phyloP scores from a whole-genome alignment of 192 early-diverging fungal genomes.

The Podochytrium sp. region DNA sequence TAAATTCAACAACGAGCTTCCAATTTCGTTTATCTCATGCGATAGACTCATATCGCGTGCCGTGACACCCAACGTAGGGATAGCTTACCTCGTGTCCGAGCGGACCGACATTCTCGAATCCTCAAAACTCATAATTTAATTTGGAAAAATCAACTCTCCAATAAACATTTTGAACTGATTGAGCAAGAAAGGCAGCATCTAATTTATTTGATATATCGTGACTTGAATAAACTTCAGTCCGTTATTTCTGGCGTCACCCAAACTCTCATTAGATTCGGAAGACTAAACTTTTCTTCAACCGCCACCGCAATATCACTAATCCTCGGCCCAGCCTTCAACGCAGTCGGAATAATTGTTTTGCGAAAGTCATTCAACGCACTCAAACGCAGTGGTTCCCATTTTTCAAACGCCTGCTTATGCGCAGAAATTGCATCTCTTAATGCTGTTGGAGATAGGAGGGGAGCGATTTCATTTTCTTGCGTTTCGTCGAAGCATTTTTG shows the following conservation, averaged over 20 bases:
- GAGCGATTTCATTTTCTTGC: too few species aligned
- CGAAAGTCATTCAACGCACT: not conserved
- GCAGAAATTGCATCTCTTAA: too few species aligned
- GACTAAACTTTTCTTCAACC: not conserved
- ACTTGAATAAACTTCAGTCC: not conserved
- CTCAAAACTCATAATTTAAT: too few species aligned
- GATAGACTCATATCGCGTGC: not conserved
- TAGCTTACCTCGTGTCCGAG: too few species aligned
- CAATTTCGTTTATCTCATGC: not conserved
- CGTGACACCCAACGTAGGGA: not conserved
- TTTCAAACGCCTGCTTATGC: not conserved
- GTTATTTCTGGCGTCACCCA: not conserved
- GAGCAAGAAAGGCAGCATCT: not conserved
- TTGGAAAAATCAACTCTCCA: too few species aligned
- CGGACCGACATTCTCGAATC: too few species aligned
- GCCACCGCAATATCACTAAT: constrained; percentile 1
- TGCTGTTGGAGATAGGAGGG: too few species aligned
- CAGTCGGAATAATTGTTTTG: not conserved
- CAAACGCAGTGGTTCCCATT: not conserved
- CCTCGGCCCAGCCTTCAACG: not conserved
- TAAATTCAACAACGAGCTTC: not conserved
- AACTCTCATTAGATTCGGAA: not conserved
- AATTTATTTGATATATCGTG: not conserved
- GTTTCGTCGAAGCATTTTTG: too few species aligned
- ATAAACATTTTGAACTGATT: not conserved